A percentile compares a stretch with the other conserved stretches of the same genome.
These are phyloP conservation scores for Alternaria brassicae DNA, from an alignment of 2,329 filamentous ascomycete species.

Conservation along the genomic window DNA sequence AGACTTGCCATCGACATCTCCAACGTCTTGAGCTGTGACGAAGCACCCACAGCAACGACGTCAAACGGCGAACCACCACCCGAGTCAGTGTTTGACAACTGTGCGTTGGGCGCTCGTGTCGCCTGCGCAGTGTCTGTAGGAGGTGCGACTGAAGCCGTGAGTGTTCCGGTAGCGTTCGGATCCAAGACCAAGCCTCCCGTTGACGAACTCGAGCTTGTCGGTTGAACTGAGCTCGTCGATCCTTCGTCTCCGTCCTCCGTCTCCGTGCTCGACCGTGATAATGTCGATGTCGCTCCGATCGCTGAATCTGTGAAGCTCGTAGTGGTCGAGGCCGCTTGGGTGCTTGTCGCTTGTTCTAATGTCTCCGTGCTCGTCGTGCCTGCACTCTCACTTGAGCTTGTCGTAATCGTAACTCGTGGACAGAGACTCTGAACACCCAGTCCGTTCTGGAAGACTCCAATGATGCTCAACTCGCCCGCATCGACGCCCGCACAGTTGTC, in stretches of 20 bases:
- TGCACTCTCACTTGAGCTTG: constrained; percentile 19
- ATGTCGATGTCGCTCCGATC: constrained; percentile 10
- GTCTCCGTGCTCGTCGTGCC: constrained; percentile 10
- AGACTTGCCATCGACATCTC: constrained; percentile 17
- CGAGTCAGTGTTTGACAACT: constrained; percentile 47
- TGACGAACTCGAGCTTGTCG: constrained; percentile 11
- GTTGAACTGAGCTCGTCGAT: constrained; percentile 9
- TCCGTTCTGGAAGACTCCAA: constrained; percentile 53
- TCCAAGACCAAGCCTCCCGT: constrained; percentile 22
- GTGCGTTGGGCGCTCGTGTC: constrained; percentile 31
- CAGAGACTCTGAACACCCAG: constrained; percentile 51
- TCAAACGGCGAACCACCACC: constrained; percentile 58
- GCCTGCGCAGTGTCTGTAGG: constrained; percentile 16
- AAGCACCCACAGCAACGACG: constrained; percentile 33
- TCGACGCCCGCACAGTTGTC: constrained; percentile 45
- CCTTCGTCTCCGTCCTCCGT: constrained; percentile 9
- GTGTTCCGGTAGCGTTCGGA: constrained; percentile 22
- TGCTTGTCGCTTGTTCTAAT: constrained; percentile 20
- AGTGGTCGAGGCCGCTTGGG: not conserved
- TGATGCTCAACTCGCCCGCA: constrained; percentile 50
- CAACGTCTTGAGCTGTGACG: constrained; percentile 18
- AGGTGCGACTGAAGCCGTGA: constrained; percentile 6
- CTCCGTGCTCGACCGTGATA: constrained; percentile 5
- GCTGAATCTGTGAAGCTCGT: constrained; percentile 8
- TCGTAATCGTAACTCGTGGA: constrained; percentile 39